phyloP scores from a whole-genome alignment of 2,329 filamentous ascomycete species.

The Fusarium temperatum region DNA sequence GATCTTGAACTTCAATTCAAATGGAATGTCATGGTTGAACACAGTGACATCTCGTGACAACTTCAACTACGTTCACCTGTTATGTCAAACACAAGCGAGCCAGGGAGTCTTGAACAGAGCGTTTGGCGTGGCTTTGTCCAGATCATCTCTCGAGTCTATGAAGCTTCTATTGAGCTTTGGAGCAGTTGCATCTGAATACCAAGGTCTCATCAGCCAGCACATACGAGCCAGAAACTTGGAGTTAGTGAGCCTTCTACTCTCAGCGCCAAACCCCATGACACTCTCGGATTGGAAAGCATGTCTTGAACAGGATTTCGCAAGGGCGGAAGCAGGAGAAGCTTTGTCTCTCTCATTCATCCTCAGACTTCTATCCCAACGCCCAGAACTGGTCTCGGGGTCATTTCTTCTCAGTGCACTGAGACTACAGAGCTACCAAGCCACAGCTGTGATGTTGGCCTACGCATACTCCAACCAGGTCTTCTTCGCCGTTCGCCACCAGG shows the following conservation, averaged over 20 bases:
- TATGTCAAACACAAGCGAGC: conserved; percentile 1
- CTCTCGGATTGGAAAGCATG: background rate
- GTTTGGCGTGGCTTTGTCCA: conserved; percentile 7
- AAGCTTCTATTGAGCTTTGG: conserved; percentile 17
- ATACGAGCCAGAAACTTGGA: background rate
- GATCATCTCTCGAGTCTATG: background rate
- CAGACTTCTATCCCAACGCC: background rate
- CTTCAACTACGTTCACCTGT: conserved; percentile 12
- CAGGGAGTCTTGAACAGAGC: conserved; percentile 3
- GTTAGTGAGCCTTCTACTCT: background rate
- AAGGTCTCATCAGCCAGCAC: background rate
- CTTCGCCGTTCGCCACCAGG: background rate
- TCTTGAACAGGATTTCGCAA: background rate
- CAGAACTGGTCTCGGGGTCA: background rate
- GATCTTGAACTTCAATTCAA: background rate
- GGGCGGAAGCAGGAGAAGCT: background rate
- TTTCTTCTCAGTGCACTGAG: background rate
- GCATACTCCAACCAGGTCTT: background rate
- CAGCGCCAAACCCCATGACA: background rate
- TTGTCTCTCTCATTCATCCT: background rate
- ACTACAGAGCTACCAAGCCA: background rate
- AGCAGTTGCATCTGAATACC: background rate
- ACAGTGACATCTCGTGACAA: background rate
- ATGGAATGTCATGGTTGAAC: conserved; percentile 1
- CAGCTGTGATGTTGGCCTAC: conserved; percentile 5